Percentiles rank a stretch among this genome's conserved stretches.
Conservation (phyloP, 352 stramenopile genomes). For the Globisporangium spiculum region DNA sequence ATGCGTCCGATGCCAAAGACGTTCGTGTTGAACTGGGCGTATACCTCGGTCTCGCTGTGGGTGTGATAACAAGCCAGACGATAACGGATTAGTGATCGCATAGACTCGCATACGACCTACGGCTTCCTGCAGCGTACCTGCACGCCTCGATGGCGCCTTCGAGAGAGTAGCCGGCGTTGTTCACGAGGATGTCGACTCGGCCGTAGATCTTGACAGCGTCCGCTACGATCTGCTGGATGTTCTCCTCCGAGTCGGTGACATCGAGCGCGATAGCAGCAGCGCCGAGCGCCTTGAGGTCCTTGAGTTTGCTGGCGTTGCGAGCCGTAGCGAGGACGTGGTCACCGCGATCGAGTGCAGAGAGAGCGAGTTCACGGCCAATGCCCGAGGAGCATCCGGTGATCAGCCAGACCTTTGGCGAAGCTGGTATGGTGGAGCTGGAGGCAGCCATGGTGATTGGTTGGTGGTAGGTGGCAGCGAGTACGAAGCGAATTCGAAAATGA, state of each 20-base stretch:
- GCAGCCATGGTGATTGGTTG: not conserved
- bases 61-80: not conserved
- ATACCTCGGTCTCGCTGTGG: slow-evolving; percentile 22
- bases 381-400: not conserved
- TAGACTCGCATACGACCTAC: not conserved
- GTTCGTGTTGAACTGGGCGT: slow-evolving; percentile 39
- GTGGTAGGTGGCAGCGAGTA: not conserved
- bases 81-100: no score
- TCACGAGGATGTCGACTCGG: slow-evolving; percentile 49
- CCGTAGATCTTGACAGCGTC: slow-evolving; percentile 8
- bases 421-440: not conserved
- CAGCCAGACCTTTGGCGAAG: not conserved
- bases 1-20: slow-evolving; percentile 36
- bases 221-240: not conserved
- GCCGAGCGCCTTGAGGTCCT: not conserved
- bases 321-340: not conserved
- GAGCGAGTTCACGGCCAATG: not conserved
- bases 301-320: not conserved
- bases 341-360: not conserved
- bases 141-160: not conserved
- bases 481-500: not conserved
- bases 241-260: not conserved
- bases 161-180: slow-evolving; percentile 39
- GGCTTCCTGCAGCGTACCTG: not conserved
- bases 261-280: not conserved